Evolutionary conservation across 345 rosid genomes (phyloP).

Genomic region (Stellera chamaejasme): DNA sequence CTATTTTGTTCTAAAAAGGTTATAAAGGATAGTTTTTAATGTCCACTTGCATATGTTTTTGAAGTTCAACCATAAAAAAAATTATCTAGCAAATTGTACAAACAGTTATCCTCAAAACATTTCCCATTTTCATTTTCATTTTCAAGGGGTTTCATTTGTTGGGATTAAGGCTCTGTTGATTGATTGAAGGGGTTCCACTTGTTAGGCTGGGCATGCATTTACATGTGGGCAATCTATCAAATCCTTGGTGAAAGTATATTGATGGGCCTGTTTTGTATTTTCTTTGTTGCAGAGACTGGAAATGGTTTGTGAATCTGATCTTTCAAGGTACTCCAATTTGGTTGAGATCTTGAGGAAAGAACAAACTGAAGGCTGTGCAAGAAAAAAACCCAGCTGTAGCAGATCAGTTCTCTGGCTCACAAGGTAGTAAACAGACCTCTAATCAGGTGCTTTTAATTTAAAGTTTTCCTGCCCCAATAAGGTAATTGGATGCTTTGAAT

Average conservation of each 20-base stretch:
- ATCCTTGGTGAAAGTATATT: neutral
- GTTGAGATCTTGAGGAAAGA: constrained; percentile 75
- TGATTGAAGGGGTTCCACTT: too few species aligned
- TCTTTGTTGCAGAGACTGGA: constrained; percentile 52
- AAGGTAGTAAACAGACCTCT: constrained; percentile 32
- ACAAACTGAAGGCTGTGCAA: constrained; percentile 40
- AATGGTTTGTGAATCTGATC: constrained; percentile 44
- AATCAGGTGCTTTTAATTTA: neutral
- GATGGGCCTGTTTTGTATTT: neutral
- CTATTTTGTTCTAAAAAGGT: too few species aligned
- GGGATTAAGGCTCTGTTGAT: too few species aligned
- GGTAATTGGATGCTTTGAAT: too few species aligned
- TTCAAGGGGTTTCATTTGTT: neutral
- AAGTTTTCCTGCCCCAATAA: neutral
- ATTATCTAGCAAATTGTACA: too few species aligned
- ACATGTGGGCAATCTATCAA: constrained; percentile 3
- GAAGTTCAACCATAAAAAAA: too few species aligned
- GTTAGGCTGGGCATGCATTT: constrained; percentile 7
- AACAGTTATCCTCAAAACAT: too few species aligned
- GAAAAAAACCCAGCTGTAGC: constrained; percentile 55
- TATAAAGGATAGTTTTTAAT: too few species aligned
- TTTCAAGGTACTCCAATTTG: constrained; percentile 48
- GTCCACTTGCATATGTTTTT: too few species aligned
- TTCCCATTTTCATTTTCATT: too few species aligned
- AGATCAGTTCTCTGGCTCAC: constrained; percentile 89